Percentiles rank a stretch among this genome's conserved stretches.
Conservation (phyloP, 257 asterid species). For the Solanum gracilifrons region DNA sequence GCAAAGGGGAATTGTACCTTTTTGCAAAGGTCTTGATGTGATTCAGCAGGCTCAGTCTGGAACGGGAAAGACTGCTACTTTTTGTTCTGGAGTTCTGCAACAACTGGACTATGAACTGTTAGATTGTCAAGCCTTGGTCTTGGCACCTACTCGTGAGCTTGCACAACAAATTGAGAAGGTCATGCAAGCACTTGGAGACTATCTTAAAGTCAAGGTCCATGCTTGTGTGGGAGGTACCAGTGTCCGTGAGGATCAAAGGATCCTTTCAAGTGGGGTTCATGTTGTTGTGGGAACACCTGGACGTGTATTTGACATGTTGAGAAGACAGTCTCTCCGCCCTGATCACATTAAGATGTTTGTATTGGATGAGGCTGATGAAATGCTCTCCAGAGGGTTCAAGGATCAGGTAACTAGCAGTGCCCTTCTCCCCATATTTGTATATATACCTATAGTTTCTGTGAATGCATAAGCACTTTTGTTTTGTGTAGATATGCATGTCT, state of each 20-base stretch:
- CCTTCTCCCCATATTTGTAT: not conserved
- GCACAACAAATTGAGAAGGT: constrained; percentile 16
- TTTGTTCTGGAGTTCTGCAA: constrained; percentile 15
- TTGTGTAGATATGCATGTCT: not conserved
- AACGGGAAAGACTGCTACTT: constrained; percentile 15
- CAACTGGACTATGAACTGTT: constrained; percentile 6
- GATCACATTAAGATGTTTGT: constrained; percentile 11
- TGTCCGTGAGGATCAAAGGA: constrained; percentile 17
- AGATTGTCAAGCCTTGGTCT: constrained; percentile 11
- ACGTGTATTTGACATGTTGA: constrained; percentile 11
- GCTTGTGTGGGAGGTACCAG: constrained; percentile 17
- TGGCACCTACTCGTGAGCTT: constrained; percentile 20
- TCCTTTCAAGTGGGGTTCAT: constrained; percentile 12
- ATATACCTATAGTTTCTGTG: not conserved
- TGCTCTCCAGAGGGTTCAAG: constrained; percentile 17
- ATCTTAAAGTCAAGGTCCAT: constrained; percentile 10
- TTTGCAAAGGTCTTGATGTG: constrained; percentile 11
- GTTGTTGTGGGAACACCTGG: constrained; percentile 18
- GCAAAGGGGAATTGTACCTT: constrained; percentile 16
- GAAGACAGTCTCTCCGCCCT: constrained; percentile 10
- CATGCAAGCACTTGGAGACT: constrained; percentile 12
- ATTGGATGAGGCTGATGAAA: constrained; percentile 16
- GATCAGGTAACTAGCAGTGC: constrained; percentile 4
- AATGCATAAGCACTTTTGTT: not conserved
- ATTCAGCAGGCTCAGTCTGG: constrained; percentile 16